These are phyloP conservation scores for Cladophialophora carrionii DNA, from an alignment of 2,329 filamentous ascomycete genomes.

Conservation along the genomic window DNA sequence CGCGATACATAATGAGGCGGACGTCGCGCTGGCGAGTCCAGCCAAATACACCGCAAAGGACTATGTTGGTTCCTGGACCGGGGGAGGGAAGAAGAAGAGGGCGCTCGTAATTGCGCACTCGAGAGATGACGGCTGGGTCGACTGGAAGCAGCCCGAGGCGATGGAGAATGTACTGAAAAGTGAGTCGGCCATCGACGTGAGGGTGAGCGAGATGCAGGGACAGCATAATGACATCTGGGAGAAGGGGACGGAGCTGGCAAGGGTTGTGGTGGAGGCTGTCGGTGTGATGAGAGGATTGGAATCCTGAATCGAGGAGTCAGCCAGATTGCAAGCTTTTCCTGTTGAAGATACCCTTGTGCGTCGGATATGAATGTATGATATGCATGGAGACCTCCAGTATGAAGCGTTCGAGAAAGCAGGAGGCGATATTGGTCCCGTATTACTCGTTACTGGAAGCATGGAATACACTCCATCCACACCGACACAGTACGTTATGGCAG, in stretches of 20 bases:
- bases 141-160: conserved; percentile 44
- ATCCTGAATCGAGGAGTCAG: neutral
- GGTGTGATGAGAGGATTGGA: conserved; percentile 24
- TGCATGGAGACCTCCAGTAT: neutral
- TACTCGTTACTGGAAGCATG: neutral
- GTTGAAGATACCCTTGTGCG: neutral
- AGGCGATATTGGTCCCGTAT: neutral
- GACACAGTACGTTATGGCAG: no score
- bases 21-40: conserved; percentile 49
- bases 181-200: conserved; percentile 45
- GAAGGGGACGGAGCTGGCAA: conserved; percentile 47
- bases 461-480: no score
- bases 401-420: neutral
- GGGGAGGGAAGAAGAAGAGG: conserved; percentile 42
- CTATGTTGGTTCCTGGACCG: conserved; percentile 36
- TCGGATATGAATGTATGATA: neutral
- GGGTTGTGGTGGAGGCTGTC: conserved; percentile 40
- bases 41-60: conserved; percentile 36
- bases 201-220: conserved; percentile 42
- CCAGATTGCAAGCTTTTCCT: neutral
- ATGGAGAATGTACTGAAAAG: conserved; percentile 58
- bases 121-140: conserved; percentile 48
- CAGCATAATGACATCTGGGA: conserved; percentile 50
- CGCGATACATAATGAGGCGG: conserved; percentile 46
- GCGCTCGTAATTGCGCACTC: conserved; percentile 49